Conservation (phyloP, 2,329 filamentous ascomycete species). For the Claviceps africana region DNA sequence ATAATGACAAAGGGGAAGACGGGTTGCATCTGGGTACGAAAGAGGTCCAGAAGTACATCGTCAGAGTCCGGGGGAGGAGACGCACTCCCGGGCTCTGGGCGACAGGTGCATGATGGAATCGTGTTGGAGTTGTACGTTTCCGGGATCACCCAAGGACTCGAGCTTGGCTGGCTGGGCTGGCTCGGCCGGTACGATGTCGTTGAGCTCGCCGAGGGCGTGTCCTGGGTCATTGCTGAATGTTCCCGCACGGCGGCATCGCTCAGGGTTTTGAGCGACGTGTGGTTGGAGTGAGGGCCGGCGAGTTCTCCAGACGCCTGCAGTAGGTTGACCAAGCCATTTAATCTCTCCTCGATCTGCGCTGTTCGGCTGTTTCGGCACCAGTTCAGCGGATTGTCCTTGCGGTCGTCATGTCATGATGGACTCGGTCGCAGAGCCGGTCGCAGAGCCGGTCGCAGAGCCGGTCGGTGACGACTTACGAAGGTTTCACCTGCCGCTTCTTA, state of each 20-base stretch:
- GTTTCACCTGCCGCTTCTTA: conserved; percentile 36
- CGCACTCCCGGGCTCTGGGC: conserved; percentile 24
- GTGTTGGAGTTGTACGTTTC: conserved; percentile 31
- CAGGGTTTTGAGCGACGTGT: conserved; percentile 13
- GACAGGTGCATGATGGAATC: conserved; percentile 33
- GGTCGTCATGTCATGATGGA: background rate
- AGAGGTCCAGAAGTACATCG: conserved; percentile 30
- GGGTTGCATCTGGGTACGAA: conserved; percentile 27
- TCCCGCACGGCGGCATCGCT: conserved; percentile 16
- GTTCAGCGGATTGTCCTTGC: background rate
- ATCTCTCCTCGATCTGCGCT: conserved; percentile 33
- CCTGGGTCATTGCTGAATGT: conserved; percentile 11
- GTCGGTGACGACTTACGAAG: conserved; percentile 29
- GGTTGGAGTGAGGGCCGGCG: conserved; percentile 10
- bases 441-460: too few relatives aligned
- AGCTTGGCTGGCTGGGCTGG: background rate
- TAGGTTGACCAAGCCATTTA: conserved; percentile 35
- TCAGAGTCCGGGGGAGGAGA: conserved; percentile 30
- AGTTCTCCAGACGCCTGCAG: conserved; percentile 30
- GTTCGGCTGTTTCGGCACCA: conserved; percentile 24
- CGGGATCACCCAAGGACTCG: conserved; percentile 21
- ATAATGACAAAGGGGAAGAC: conserved; percentile 35
- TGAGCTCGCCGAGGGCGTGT: conserved; percentile 11
- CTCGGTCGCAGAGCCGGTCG: background rate
- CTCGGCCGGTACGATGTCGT: conserved; percentile 6